Evolutionary conservation across 495 filamentous ascomycete genomes (phyloP), one percentile per base, ranked within the genome.

Genomic region (Chaetomium tenue): DNA sequence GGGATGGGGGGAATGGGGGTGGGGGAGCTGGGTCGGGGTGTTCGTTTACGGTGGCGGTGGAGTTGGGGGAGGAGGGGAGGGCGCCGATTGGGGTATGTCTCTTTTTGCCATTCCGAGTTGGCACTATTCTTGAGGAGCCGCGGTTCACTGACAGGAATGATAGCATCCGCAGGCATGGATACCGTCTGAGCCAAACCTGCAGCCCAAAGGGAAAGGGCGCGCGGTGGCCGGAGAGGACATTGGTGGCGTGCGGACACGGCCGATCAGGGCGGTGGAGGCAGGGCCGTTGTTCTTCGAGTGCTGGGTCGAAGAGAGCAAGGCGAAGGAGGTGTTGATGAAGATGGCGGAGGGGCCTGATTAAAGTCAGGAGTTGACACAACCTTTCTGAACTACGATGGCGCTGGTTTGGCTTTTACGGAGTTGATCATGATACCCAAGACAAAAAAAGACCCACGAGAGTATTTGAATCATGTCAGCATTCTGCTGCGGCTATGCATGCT

Each of bases 21-120:
- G 52, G n/a, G 1, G 53, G 20, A 12, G 46, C 11, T 30, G 28
- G 28, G 58, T 37, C 33, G 33, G 47, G 88, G 64, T 95, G 92
- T 75, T 89, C 89, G 20, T 98, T 91, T 70, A 96, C 91, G 16
- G 79, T 98, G 28, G 91, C 88, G 39, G 87, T 97, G 30, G 94
- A 98, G 76, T 78, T 97, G 65, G 84, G 86, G 42, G 87, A 91
- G 57, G 86, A 90, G 54, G 84, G 84, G 3, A 80, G 87, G 46
- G 84, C 89, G 23, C 94, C 92, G n/a, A 86, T 92, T 66, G 87
- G 87, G 47, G 86, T 80, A 78, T 71, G 77, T 77, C 18, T 48
- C 53, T 28, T 52, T 33, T n/a, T 7, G n/a, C 30, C 60, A 0
- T 30, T 16, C 9, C 30, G 5, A 5, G 12, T 13, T 28, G 15